A percentile compares a stretch with the other conserved stretches of the same genome.
These are phyloP conservation scores for Phytophthora fragariaefolia DNA, from an alignment of 352 stramenopile genomes.

Conservation along the genomic window DNA sequence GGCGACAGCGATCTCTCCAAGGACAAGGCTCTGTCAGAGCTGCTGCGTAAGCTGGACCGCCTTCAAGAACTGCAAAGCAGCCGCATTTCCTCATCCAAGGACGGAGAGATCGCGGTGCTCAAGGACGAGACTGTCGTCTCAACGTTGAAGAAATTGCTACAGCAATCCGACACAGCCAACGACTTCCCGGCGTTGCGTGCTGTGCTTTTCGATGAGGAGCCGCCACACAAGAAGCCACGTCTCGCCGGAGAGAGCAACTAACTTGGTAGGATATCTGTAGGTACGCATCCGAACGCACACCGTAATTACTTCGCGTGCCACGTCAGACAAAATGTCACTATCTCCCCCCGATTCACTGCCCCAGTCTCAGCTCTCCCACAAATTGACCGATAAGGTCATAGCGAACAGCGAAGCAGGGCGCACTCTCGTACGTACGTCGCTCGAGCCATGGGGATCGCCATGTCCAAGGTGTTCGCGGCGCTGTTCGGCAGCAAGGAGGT, in stretches of 20 bases:
- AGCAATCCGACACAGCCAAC: slow-evolving; percentile 17
- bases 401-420: slow-evolving; percentile 9
- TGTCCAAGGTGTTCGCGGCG: slow-evolving; percentile 97
- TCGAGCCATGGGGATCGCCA: slow-evolving; percentile 95
- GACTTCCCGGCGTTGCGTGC: slow-evolving; percentile 40
- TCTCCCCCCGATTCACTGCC: slow-evolving; percentile 14
- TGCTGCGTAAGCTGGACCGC: slow-evolving; percentile 70
- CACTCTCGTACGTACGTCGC: background rate
- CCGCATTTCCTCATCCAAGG: slow-evolving; percentile 2
- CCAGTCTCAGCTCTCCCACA: slow-evolving; percentile 28
- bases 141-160: slow-evolving; percentile 50
- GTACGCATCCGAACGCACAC: too few relatives aligned
- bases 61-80: slow-evolving; percentile 54
- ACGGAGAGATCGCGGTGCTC: slow-evolving; percentile 40
- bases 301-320: too few relatives aligned
- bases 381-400: slow-evolving; percentile 23
- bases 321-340: slow-evolving; percentile 20
- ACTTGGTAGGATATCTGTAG: too few relatives aligned
- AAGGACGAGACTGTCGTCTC: slow-evolving; percentile 51
- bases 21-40: slow-evolving; percentile 46
- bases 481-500: slow-evolving; percentile 99
- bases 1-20: slow-evolving; percentile 37
- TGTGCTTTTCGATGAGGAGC: slow-evolving; percentile 42
- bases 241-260: slow-evolving; percentile 33
- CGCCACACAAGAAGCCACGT: slow-evolving; percentile 65